Conservation (phyloP, 345 rosid genomes). For the Corchorus capsularis region DNA sequence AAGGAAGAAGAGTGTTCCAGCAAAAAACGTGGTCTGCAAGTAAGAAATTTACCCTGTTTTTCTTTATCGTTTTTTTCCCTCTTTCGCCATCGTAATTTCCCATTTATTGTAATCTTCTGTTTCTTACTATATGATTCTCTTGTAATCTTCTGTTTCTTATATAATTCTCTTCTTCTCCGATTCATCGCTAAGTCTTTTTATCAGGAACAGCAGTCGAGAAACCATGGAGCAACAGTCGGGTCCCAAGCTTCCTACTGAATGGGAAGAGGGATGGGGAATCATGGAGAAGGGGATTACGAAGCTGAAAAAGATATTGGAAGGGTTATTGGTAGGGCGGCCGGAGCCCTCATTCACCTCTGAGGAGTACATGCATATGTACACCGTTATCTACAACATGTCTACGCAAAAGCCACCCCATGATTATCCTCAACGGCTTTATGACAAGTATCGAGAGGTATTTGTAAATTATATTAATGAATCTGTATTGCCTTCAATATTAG, state of each 20-base stretch:
- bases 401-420: conserved; percentile 84
- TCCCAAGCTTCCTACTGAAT: conserved; percentile 28
- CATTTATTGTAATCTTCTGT: too few relatives aligned
- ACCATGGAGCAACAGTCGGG: too few relatives aligned
- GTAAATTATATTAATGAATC: conserved; percentile 50
- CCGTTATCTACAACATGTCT: conserved; percentile 81
- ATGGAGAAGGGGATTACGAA: conserved; percentile 77
- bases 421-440: conserved; percentile 85
- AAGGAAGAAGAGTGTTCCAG: too few relatives aligned
- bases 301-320: conserved; percentile 81
- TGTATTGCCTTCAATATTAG: conserved; percentile 69
- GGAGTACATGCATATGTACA: conserved; percentile 84
- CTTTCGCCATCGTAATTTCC: too few relatives aligned
- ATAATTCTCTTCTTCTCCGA: too few relatives aligned
- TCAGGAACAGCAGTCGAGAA: too few relatives aligned
- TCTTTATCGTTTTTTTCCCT: too few relatives aligned
- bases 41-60: too few relatives aligned
- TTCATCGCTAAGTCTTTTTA: too few relatives aligned
- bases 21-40: too few relatives aligned
- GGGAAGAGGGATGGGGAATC: conserved; percentile 82
- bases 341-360: conserved; percentile 66
- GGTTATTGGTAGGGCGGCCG: conserved; percentile 63
- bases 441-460: conserved; percentile 70
- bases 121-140: too few relatives aligned
- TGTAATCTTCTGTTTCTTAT: too few relatives aligned